A percentile compares a stretch with the other conserved stretches of the same genome.
These are phyloP conservation scores for Epichloe amarillans DNA, from an alignment of 2,329 filamentous ascomycete species.

Conservation along the genomic window DNA sequence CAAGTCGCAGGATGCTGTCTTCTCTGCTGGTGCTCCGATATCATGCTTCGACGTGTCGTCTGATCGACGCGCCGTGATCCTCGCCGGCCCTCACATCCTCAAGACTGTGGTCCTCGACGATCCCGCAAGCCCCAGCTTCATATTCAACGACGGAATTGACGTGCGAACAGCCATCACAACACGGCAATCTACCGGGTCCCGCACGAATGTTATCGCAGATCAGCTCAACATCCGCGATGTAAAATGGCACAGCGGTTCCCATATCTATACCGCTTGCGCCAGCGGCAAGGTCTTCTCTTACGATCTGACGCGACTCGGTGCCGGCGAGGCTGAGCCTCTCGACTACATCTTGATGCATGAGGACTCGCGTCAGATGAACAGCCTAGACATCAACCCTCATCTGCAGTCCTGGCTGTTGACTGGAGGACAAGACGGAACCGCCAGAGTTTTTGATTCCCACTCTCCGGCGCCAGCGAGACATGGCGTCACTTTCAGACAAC, in stretches of 20 bases:
- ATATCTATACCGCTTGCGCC: conserved; percentile 49
- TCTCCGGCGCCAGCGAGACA: conserved; percentile 33
- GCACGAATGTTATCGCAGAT: conserved; percentile 31
- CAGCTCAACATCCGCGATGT: conserved; percentile 52
- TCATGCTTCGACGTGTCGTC: conserved; percentile 44
- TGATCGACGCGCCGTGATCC: conserved; percentile 40
- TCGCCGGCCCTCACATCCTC: conserved; percentile 46
- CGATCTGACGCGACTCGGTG: conserved; percentile 38
- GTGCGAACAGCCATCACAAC: conserved; percentile 41
- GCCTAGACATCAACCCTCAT: conserved; percentile 49
- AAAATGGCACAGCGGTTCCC: conserved; percentile 41
- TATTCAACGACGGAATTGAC: conserved; percentile 43
- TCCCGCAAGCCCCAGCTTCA: conserved; percentile 20
- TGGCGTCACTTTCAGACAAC: conserved; percentile 37
- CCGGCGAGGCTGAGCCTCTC: conserved; percentile 30
- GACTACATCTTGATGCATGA: conserved; percentile 46
- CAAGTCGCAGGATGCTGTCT: conserved; percentile 42
- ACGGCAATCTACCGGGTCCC: conserved; percentile 29
- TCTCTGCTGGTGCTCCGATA: conserved; percentile 38
- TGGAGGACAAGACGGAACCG: conserved; percentile 50
- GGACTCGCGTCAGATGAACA: conserved; percentile 50
- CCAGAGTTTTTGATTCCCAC: conserved; percentile 46
- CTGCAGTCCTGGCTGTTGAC: conserved; percentile 43
- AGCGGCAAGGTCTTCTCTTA: conserved; percentile 54
- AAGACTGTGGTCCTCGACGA: conserved; percentile 46